Base-by-base conservation (phyloP, 805 yeast genomes). In the Starmerella etchellsii region DNA sequence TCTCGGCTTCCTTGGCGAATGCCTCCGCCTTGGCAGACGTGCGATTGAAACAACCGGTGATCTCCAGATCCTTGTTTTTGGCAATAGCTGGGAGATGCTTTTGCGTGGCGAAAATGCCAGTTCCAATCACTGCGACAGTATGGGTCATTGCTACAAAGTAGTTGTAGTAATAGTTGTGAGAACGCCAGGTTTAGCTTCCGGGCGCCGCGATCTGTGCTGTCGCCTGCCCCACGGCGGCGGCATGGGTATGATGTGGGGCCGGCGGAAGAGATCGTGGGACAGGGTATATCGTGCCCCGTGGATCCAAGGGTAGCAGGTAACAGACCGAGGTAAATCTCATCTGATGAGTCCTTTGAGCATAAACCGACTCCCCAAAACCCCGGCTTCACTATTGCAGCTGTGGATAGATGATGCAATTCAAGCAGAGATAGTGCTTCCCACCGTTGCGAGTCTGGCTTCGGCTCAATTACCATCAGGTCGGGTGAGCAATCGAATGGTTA, bases 391-490 rank as follows among this genome's bases (percentile, higher is more conserved):
- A 59, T 85, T 91, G 63, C 73, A 76, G 44, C 60, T 63, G 39
- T 91, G 98, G 98, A 85, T 82, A 54, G 64, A 73, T 10, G 84
- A 81, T 30, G 95, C 95, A 11, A 64, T 66, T 36, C 63, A 64
- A 3, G 63, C 65, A 27, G 52, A 61, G 31, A 78, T 80, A 48
- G 66, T 68, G 19, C 65, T 85, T 36, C 94, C 95, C 2, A 97
- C 88, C 56, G 71, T 84, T 2, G 68, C 74, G 13, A 81, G 78
- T n/a, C 73, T 88, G 20, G 73, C 96, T 4, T 84, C 98, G 2
- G 91, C 94, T 0, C 67, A 73, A 39, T 64, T 87, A 46, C 95
- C 95, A 6, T 70, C 81, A 1, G 98, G 98, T 15, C 66, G 93
- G 46, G 82, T 88, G 1, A 78, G 93, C 0, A 75, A 85, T 6